Conservation (phyloP, 1,284 basidiomycete genomes). For the Tilletia horrida region DNA sequence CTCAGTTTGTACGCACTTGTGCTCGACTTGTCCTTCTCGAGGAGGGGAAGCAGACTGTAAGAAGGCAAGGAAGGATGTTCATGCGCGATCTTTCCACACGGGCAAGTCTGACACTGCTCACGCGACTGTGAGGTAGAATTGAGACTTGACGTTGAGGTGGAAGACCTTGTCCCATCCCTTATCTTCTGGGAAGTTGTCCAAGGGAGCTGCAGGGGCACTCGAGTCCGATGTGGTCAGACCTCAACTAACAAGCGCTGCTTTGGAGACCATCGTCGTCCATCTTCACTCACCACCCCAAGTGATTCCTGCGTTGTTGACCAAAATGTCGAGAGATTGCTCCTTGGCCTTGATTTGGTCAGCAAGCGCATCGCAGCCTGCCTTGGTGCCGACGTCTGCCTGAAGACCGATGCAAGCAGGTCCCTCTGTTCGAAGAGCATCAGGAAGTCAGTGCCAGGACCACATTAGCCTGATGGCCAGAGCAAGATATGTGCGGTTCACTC, state of each 20-base stretch:
- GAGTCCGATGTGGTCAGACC: no score
- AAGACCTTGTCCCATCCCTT: slow-evolving; percentile 69
- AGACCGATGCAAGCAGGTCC: slow-evolving; percentile 31
- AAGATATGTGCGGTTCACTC: slow-evolving; percentile 17
- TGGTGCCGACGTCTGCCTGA: slow-evolving; percentile 58
- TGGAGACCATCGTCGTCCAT: no score
- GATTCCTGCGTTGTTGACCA: slow-evolving; percentile 56
- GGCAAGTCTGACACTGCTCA: slow-evolving; percentile 19
- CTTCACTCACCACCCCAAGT: slow-evolving; percentile 68
- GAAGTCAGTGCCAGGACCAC: background rate
- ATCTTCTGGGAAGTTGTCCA: slow-evolving; percentile 65
- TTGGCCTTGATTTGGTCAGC: slow-evolving; percentile 64
- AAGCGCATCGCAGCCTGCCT: slow-evolving; percentile 74
- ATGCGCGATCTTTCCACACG: background rate
- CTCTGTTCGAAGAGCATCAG: background rate
- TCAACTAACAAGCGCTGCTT: no score
- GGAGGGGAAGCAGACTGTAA: slow-evolving; percentile 38
- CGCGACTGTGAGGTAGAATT: slow-evolving; percentile 54
- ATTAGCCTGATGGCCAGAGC: no score
- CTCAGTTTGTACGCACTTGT: slow-evolving; percentile 23
- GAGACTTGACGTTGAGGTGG: slow-evolving; percentile 51
- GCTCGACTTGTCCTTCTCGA: slow-evolving; percentile 44
- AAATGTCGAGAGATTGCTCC: slow-evolving; percentile 65
- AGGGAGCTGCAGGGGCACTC: slow-evolving; percentile 59
- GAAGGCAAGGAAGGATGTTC: background rate